Evolutionary conservation across 208 protist species (phyloP).

Genomic region (Endotrypanum monterogeii): DNA sequence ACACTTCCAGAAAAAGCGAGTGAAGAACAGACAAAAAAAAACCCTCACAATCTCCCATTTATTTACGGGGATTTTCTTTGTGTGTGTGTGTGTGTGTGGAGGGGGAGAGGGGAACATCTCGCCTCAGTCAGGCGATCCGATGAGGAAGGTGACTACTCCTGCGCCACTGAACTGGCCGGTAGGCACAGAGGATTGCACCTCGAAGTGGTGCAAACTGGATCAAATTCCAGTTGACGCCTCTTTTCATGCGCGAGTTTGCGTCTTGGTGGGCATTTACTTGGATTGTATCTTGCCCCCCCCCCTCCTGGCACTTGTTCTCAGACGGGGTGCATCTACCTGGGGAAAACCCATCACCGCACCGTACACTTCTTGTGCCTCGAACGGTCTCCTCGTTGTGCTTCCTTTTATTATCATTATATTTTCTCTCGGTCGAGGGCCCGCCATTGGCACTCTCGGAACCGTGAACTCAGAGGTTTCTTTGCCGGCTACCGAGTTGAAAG

Average conservation of each 20-base stretch:
- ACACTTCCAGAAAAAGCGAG: background rate
- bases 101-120: background rate
- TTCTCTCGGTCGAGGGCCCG: background rate
- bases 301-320: no score
- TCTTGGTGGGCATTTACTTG: no score
- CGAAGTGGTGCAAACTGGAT: no score
- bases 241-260: no score
- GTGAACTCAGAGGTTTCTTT: background rate
- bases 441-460: background rate
- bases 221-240: no score
- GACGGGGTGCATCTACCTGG: no score
- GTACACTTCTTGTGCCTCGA: background rate
- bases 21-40: background rate
- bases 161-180: no score
- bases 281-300: no score
- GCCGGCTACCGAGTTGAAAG: background rate
- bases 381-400: background rate
- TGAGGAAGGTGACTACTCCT: no score
- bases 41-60: conserved; percentile 1
- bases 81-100: no score
- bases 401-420: background rate
- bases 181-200: no score
- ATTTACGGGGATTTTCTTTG: background rate
- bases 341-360: background rate
- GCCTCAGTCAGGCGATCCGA: background rate